Percentiles rank a stretch among this genome's conserved stretches.
Evolutionary conservation across 2,329 filamentous ascomycete species (phyloP).

Genomic region (Claviceps fusiformis): DNA sequence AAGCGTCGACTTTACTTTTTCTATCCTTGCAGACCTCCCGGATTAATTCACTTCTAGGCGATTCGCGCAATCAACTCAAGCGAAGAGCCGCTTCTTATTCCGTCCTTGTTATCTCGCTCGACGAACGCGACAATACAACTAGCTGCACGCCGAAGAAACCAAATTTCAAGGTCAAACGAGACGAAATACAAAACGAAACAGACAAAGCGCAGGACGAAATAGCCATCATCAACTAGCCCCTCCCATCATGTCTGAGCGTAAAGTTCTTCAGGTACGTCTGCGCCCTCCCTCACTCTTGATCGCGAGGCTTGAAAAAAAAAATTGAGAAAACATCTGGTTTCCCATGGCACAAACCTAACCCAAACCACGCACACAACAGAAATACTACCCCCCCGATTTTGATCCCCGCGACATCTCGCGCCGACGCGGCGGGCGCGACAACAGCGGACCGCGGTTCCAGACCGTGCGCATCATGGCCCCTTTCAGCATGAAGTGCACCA

Average conservation of each 20-base stretch:
- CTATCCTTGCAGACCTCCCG: not conserved
- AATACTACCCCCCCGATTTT: slow-evolving; percentile 66
- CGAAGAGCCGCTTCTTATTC: not conserved
- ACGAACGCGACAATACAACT: not conserved
- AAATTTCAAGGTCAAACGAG: too few relatives aligned
- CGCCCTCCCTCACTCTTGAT: too few relatives aligned
- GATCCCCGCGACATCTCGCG: slow-evolving; percentile 72
- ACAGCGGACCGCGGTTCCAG: slow-evolving; percentile 65
- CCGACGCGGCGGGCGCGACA: slow-evolving; percentile 40
- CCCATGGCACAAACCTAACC: not conserved
- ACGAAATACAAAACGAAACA: not conserved
- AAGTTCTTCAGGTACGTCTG: slow-evolving; percentile 49
- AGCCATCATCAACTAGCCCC: slow-evolving; percentile 5
- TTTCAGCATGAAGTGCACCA: slow-evolving; percentile 29
- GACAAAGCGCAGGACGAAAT: not conserved
- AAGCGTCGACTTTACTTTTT: not conserved
- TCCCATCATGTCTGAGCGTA: slow-evolving; percentile 72
- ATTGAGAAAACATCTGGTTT: too few relatives aligned
- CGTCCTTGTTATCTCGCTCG: not conserved
- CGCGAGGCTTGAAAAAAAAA: too few relatives aligned
- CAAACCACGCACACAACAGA: slow-evolving; percentile 16
- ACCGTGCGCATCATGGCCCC: slow-evolving; percentile 71
- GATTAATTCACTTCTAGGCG: not conserved
- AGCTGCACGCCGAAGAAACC: not conserved
- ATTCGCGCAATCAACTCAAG: not conserved